Base-by-base conservation (phyloP, 495 filamentous ascomycete species). In the Podospora tetraspora region DNA sequence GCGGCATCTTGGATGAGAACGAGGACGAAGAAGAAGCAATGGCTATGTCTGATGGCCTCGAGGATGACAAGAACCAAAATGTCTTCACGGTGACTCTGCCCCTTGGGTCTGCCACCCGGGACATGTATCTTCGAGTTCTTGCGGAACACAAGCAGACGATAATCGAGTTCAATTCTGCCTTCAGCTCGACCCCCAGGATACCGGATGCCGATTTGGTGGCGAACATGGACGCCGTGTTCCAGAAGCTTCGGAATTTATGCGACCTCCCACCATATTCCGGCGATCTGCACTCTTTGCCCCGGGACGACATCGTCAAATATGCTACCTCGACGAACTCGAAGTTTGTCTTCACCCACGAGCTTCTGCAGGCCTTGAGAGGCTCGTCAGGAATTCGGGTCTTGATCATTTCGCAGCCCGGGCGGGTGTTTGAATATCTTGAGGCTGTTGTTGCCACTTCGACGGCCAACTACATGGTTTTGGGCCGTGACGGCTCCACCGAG, bases 331-430 rank as follows among this genome's bases (percentile, higher is more conserved):
- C 80, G 2, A 83, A 84, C 72, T 72, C 74, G 66, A 84, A 84
- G 57, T 82, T 81, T 61, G 76, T 75, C 1, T 84, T 84, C 22
- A 66, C 82, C 9, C 76, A 76, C n/a, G 82, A 83, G 67, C 71
- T 84, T 11, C 70, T 84, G 11, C 62, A 71, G 10, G 56, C 57
- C 5, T 25, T 82, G 16, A 66, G 68, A n/a, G 74, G 74, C 29
- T 69, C 75, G 59, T 70, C 79, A 29, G 19, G 6, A 8, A 70
- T 68, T 56, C 79, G 75, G 27, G 68, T 84, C 43, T 61, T 84
- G 19, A 77, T 84, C 22, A 22, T 84, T n/a, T 78, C 72, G 5
- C 79, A 75, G 1, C 74, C 79, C 3, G 79, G 78, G 21, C 72
- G 70, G 0, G 62, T 76, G 2, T 76, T 80, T 60, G 73, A 82